These are phyloP conservation scores for Protomyces lactucae-debilis DNA, from an alignment of 1,139 yeast species.

Conservation along the genomic window DNA sequence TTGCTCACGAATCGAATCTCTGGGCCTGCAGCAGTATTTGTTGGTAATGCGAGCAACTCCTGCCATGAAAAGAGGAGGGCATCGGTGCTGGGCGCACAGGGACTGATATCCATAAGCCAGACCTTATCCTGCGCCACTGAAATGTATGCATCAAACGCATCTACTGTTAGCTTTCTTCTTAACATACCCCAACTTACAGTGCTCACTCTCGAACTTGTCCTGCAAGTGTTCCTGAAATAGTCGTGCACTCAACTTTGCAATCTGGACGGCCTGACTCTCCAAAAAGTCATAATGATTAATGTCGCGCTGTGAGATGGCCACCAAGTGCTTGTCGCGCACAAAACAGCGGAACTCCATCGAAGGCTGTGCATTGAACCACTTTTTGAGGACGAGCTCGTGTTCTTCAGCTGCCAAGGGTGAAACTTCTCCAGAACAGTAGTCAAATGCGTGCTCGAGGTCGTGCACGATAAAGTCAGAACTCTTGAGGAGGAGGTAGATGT, in stretches of 20 bases:
- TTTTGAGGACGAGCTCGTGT: slow-evolving; percentile 66
- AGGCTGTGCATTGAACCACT: slow-evolving; percentile 80
- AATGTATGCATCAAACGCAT: slow-evolving; percentile 73
- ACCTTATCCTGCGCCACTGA: slow-evolving; percentile 68
- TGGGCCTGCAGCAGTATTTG: slow-evolving; percentile 36
- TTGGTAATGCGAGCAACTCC: slow-evolving; percentile 50
- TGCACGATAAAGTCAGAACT: slow-evolving; percentile 83
- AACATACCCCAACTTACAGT: slow-evolving; percentile 37
- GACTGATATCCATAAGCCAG: slow-evolving; percentile 75
- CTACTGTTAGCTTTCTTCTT: slow-evolving; percentile 3
- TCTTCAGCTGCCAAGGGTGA: slow-evolving; percentile 35
- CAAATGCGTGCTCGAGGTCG: slow-evolving; percentile 72
- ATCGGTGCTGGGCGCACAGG: slow-evolving; percentile 73
- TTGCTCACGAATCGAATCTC: slow-evolving; percentile 66
- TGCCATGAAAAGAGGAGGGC: slow-evolving; percentile 77
- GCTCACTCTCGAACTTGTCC: slow-evolving; percentile 50
- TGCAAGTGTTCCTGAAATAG: slow-evolving; percentile 53
- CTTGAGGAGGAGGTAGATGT: slow-evolving; percentile 71
- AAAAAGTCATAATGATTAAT: slow-evolving; percentile 73
- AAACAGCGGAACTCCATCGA: slow-evolving; percentile 87
- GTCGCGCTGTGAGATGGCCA: slow-evolving; percentile 82
- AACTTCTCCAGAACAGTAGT: slow-evolving; percentile 37
- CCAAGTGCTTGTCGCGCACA: slow-evolving; percentile 54
- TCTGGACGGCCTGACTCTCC: slow-evolving; percentile 45
- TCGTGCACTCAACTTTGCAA: slow-evolving; percentile 49